Evolutionary conservation across 1,139 yeast species (phyloP).

Genomic region (Wickerhamomyces sp.): DNA sequence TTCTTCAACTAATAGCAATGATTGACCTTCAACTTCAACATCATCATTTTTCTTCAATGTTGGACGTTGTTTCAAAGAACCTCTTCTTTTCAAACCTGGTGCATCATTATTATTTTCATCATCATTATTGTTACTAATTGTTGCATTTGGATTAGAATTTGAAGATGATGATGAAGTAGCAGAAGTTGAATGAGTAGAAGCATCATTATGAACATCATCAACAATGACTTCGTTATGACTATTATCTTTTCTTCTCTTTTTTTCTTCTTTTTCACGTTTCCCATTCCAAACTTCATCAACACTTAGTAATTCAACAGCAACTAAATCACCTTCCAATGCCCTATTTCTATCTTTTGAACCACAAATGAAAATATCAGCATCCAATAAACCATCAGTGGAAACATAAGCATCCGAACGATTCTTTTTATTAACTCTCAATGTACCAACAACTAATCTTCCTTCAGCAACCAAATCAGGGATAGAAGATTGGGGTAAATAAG

Average conservation of each 20-base stretch:
- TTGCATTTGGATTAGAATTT: slow-evolving; percentile 25
- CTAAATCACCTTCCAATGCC: slow-evolving; percentile 94
- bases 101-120: slow-evolving; percentile 23
- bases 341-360: slow-evolving; percentile 99
- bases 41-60: slow-evolving; percentile 98
- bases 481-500: slow-evolving; percentile 89
- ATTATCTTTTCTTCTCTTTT: slow-evolving; percentile 82
- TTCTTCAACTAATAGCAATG: slow-evolving; percentile 84
- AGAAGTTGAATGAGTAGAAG: slow-evolving; percentile 26
- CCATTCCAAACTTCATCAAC: slow-evolving; percentile 98
- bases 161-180: slow-evolving; percentile 13
- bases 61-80: slow-evolving; percentile 91
- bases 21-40: slow-evolving; percentile 97
- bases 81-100: slow-evolving; percentile 62
- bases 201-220: slow-evolving; percentile 31
- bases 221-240: slow-evolving; percentile 4
- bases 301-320: slow-evolving; percentile 87
- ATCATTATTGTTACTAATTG: slow-evolving; percentile 24
- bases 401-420: slow-evolving; percentile 97
- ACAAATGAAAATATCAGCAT: slow-evolving; percentile 95
- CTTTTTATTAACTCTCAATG: slow-evolving; percentile 87
- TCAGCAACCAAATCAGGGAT: slow-evolving; percentile 85
- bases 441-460: slow-evolving; percentile 90
- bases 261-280: slow-evolving; percentile 94
- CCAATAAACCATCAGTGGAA: slow-evolving; percentile 89